These are phyloP conservation scores for Gossypium bickii DNA, from an alignment of 345 rosid genomes.

Conservation along the genomic window DNA sequence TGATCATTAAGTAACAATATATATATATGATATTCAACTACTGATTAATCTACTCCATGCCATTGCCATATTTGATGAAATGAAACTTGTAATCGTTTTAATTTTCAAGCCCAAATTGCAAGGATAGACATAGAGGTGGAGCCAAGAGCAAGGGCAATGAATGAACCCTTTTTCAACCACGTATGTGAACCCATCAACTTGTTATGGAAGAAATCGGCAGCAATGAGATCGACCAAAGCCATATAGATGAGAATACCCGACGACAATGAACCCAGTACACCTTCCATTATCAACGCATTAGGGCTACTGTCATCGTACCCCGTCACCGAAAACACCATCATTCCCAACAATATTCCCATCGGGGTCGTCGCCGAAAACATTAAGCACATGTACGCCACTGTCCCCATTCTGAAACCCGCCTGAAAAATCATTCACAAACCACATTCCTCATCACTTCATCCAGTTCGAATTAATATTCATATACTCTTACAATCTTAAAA, in stretches of 20 bases:
- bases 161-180: slow-evolving; percentile 71
- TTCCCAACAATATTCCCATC: slow-evolving; percentile 76
- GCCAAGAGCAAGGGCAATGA: slow-evolving; percentile 58
- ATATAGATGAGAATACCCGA: slow-evolving; percentile 88
- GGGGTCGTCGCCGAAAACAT: slow-evolving; percentile 94
- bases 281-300: slow-evolving; percentile 80
- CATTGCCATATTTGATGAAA: not conserved
- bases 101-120: slow-evolving; percentile 80
- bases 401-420: slow-evolving; percentile 77
- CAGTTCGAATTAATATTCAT: not conserved
- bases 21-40: not conserved
- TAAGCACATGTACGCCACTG: slow-evolving; percentile 81
- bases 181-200: slow-evolving; percentile 60
- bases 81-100: not conserved
- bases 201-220: slow-evolving; percentile 86
- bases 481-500: not conserved
- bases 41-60: not conserved
- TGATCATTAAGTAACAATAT: not conserved
- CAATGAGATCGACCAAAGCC: slow-evolving; percentile 91
- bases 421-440: slow-evolving; percentile 27
- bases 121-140: slow-evolving; percentile 87
- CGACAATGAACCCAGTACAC: slow-evolving; percentile 74
- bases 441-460: not conserved
- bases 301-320: slow-evolving; percentile 81
- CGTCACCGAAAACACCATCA: slow-evolving; percentile 66